Percentiles rank a stretch among this genome's conserved stretches.
These are phyloP conservation scores for Trametes polyzona DNA, from an alignment of 1,284 basidiomycete species.

Conservation along the genomic window DNA sequence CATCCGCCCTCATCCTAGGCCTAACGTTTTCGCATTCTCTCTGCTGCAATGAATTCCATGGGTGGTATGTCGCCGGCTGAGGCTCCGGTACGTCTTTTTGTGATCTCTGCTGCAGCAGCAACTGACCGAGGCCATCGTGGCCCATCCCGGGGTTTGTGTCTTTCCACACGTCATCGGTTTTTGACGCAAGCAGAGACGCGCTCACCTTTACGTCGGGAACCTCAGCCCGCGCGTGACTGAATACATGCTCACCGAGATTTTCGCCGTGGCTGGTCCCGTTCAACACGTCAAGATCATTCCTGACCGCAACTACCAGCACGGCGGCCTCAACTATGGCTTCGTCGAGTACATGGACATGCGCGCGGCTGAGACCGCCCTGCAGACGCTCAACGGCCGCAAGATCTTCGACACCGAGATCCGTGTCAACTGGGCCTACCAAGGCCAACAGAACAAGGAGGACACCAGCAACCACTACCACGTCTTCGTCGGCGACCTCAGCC, in stretches of 20 bases:
- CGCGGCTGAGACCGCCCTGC: conserved; percentile 94
- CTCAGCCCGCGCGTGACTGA: conserved; percentile 92
- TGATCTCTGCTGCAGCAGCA: background rate
- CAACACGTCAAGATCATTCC: conserved; percentile 99
- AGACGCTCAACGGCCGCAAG: conserved; percentile 96
- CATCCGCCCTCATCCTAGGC: conserved; percentile 32
- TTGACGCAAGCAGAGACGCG: conserved; percentile 60
- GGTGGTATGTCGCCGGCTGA: conserved; percentile 67
- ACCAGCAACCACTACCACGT: conserved; percentile 96
- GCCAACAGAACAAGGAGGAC: conserved; percentile 95
- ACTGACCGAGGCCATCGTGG: conserved; percentile 7
- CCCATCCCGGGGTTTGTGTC: background rate
- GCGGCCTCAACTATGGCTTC: conserved; percentile 97
- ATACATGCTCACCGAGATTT: conserved; percentile 96
- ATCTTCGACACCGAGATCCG: conserved; percentile 98
- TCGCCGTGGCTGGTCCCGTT: conserved; percentile 93
- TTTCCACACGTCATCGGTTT: background rate
- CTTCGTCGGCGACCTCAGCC: conserved; percentile 97
- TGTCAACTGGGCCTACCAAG: conserved; percentile 98
- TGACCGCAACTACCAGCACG: conserved; percentile 96
- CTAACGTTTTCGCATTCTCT: conserved; percentile 44
- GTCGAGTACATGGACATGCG: conserved; percentile 98
- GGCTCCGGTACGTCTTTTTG: conserved; percentile 63
- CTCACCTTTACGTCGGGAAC: conserved; percentile 98
- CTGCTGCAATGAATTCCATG: conserved; percentile 78